Percentiles rank a stretch among this genome's conserved stretches.
These are phyloP conservation scores for Pinus albicaulis DNA, from an alignment of 75 land plant species.

Conservation along the genomic window DNA sequence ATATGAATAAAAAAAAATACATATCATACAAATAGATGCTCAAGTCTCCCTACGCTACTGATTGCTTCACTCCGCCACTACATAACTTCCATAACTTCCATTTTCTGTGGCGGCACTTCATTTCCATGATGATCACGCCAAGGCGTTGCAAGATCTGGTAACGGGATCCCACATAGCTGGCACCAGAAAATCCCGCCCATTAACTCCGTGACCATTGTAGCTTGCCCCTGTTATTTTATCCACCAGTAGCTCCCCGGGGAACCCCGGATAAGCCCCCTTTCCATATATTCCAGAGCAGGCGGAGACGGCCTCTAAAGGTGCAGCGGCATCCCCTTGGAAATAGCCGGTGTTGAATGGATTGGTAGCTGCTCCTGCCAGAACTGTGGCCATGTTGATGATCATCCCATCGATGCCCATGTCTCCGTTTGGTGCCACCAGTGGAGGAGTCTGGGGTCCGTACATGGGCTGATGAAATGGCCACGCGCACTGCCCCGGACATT, in stretches of 20 bases:
- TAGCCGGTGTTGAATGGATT: slow-evolving; percentile 66
- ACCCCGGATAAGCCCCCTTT: slow-evolving; percentile 67
- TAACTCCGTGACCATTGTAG: slow-evolving; percentile 61
- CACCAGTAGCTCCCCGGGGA: slow-evolving; percentile 58
- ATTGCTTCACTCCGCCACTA: too few relatives aligned
- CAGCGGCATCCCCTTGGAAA: slow-evolving; percentile 57
- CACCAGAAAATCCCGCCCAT: slow-evolving; percentile 54
- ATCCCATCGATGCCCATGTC: slow-evolving; percentile 75
- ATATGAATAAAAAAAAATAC: too few relatives aligned
- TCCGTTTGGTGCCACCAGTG: slow-evolving; percentile 61
- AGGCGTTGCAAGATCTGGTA: slow-evolving; percentile 43
- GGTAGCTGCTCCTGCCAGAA: slow-evolving; percentile 64
- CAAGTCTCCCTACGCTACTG: too few relatives aligned
- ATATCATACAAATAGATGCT: too few relatives aligned
- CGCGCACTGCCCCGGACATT: slow-evolving; percentile 78
- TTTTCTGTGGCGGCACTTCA: too few relatives aligned
- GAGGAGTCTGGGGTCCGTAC: slow-evolving; percentile 63
- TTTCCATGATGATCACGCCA: not conserved
- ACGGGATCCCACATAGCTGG: slow-evolving; percentile 74
- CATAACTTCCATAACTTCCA: too few relatives aligned
- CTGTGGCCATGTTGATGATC: slow-evolving; percentile 58
- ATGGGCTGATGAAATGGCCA: slow-evolving; percentile 74
- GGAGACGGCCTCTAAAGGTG: slow-evolving; percentile 66
- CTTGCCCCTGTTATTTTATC: slow-evolving; percentile 60
- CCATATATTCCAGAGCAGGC: slow-evolving; percentile 74